A percentile compares a stretch with the other conserved stretches of the same genome.
phyloP scores from a whole-genome alignment of 202 grass and related monocot genomes.

The Setaria viridis region DNA sequence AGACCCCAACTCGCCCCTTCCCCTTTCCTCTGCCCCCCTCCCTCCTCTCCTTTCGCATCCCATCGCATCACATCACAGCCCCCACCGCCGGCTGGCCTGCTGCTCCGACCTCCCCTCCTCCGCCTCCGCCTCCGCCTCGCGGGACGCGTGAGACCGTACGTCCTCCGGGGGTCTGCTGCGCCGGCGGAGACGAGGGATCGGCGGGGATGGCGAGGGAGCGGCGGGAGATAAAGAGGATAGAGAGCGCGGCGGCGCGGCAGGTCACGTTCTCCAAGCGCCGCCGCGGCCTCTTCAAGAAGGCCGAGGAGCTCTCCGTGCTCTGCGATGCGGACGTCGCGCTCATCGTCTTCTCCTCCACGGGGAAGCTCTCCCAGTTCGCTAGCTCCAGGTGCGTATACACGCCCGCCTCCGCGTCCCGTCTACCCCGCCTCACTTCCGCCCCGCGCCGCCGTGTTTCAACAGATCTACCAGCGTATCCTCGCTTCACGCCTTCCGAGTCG shows the following conservation, averaged over 20 bases:
- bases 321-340: slow-evolving; percentile 89
- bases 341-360: slow-evolving; percentile 85
- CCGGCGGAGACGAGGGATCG: neutral
- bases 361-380: slow-evolving; percentile 78
- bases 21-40: neutral
- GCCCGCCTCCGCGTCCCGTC: neutral
- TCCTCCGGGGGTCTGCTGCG: neutral
- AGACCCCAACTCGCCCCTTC: slow-evolving; percentile 1
- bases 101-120: neutral
- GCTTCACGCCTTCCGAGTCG: neutral
- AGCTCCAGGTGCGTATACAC: slow-evolving; percentile 62
- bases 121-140: neutral
- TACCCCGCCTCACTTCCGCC: neutral
- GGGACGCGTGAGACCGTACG: neutral
- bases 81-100: neutral
- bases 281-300: slow-evolving; percentile 89
- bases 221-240: slow-evolving; percentile 83
- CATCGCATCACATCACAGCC: slow-evolving; percentile 22
- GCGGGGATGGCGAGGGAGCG: slow-evolving; percentile 71
- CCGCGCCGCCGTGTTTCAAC: neutral
- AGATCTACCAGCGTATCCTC: slow-evolving; percentile 46
- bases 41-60: slow-evolving; percentile 35
- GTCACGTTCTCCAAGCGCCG: slow-evolving; percentile 94
- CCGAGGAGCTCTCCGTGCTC: slow-evolving; percentile 81
- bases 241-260: slow-evolving; percentile 82